These are phyloP conservation scores for Ophiostoma perfectum DNA, from an alignment of 2,329 filamentous ascomycete species.

Conservation along the genomic window DNA sequence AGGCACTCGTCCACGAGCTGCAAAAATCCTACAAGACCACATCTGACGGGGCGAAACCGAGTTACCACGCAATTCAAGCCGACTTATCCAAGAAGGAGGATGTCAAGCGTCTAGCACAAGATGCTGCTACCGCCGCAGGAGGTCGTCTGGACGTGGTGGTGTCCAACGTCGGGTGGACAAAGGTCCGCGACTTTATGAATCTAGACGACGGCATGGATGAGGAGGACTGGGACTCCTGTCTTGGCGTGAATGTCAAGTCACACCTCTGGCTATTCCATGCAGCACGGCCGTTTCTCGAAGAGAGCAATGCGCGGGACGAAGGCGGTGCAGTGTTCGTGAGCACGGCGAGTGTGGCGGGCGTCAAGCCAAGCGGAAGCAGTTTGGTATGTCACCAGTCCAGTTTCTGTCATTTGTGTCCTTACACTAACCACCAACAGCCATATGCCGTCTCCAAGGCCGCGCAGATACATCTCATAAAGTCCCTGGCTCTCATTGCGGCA, in stretches of 20 bases:
- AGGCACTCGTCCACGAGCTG: conserved; percentile 53
- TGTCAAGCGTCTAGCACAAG: conserved; percentile 53
- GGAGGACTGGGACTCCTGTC: conserved; percentile 49
- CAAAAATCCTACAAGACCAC: not conserved
- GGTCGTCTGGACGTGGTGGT: conserved; percentile 67
- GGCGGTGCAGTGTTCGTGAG: conserved; percentile 53
- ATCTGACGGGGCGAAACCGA: not conserved
- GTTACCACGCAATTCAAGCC: conserved; percentile 53
- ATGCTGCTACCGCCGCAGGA: conserved; percentile 55
- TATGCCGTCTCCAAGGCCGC: conserved; percentile 76
- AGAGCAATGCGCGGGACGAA: conserved; percentile 36
- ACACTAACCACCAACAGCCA: conserved; percentile 41
- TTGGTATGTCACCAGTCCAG: conserved; percentile 37
- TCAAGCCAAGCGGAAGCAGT: conserved; percentile 58
- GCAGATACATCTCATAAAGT: conserved; percentile 54
- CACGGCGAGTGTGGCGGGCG: conserved; percentile 59
- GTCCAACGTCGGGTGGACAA: conserved; percentile 63
- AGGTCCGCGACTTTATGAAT: conserved; percentile 41
- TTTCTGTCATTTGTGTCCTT: not conserved
- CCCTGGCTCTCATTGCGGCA: conserved; percentile 47
- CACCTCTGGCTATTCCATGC: conserved; percentile 31
- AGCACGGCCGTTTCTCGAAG: conserved; percentile 48
- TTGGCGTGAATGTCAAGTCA: not conserved
- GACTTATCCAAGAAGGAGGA: conserved; percentile 59
- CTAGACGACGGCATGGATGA: conserved; percentile 51